Percentiles rank a stretch among this genome's conserved stretches.
Evolutionary conservation across 1,284 basidiomycete species (phyloP).

Genomic region (Rhodofomes roseus): DNA sequence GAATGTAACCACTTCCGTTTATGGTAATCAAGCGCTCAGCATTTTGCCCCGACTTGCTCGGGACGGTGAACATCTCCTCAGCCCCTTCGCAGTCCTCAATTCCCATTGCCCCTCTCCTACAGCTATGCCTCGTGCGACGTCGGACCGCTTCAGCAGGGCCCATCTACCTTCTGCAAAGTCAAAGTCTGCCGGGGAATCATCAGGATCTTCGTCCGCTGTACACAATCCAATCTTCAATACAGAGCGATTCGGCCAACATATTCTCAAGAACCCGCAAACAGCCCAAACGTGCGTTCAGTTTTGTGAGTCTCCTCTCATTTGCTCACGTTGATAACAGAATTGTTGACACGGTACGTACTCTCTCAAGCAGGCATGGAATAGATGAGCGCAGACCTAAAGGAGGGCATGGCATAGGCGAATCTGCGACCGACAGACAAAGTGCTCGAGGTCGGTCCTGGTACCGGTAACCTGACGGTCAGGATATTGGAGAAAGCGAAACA

Average conservation of each 20-base stretch:
- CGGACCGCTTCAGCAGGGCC: slow-evolving; percentile 73
- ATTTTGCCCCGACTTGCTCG: too few relatives aligned
- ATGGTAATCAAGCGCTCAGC: too few relatives aligned
- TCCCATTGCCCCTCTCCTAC: neutral
- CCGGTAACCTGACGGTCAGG: slow-evolving; percentile 93
- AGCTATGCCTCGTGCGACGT: slow-evolving; percentile 88
- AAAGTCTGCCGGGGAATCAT: slow-evolving; percentile 39
- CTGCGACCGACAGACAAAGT: slow-evolving; percentile 94
- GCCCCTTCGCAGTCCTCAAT: too few relatives aligned
- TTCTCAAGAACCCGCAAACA: slow-evolving; percentile 90
- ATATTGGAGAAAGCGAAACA: slow-evolving; percentile 94
- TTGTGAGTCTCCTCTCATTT: slow-evolving; percentile 1
- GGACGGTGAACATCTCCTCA: too few relatives aligned
- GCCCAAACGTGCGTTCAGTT: slow-evolving; percentile 74
- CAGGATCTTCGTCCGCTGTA: slow-evolving; percentile 41
- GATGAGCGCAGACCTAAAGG: neutral
- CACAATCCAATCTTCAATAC: slow-evolving; percentile 91
- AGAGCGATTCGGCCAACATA: slow-evolving; percentile 94
- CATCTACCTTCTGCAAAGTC: slow-evolving; percentile 75
- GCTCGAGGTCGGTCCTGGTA: slow-evolving; percentile 97
- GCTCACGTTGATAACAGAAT: slow-evolving; percentile 47
- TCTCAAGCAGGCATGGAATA: neutral
- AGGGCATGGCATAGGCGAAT: slow-evolving; percentile 63
- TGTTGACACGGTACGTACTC: slow-evolving; percentile 66
- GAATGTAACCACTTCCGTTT: too few relatives aligned